phyloP scores from a whole-genome alignment of 768 basidiomycete genomes.

The Phaffia australis region DNA sequence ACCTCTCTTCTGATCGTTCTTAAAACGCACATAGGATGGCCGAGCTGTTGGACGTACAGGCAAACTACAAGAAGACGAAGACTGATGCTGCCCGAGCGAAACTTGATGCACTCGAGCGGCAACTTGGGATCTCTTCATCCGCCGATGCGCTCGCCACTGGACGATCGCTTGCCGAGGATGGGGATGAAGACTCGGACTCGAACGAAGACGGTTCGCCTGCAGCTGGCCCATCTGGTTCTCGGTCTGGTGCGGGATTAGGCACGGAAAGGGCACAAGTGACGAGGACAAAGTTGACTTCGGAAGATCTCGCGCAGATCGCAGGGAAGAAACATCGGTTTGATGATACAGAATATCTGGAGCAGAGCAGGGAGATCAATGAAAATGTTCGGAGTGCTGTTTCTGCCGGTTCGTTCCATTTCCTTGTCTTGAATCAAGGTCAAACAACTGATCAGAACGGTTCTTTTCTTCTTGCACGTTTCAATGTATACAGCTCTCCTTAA shows the following conservation, averaged over 20 bases:
- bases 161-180: background rate
- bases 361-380: constrained; percentile 81
- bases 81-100: constrained; percentile 69
- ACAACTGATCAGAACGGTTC: no score
- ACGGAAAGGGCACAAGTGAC: constrained; percentile 21
- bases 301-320: constrained; percentile 38
- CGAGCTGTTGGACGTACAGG: constrained; percentile 59
- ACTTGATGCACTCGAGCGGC: constrained; percentile 70
- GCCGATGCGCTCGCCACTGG: background rate
- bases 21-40: constrained; percentile 30
- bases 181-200: background rate
- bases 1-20: background rate
- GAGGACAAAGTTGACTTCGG: constrained; percentile 41
- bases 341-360: constrained; percentile 82
- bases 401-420: constrained; percentile 48
- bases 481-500: no score
- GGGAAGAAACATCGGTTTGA: constrained; percentile 84
- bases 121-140: constrained; percentile 51
- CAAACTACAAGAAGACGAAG: constrained; percentile 65
- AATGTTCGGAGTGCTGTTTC: constrained; percentile 82
- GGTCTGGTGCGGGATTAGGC: background rate
- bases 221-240: constrained; percentile 28
- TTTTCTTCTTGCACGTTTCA: no score
- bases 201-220: constrained; percentile 28
- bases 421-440: background rate